phyloP scores from a whole-genome alignment of 2,329 filamentous ascomycete genomes.

The Fusarium tanahbumbuense region DNA sequence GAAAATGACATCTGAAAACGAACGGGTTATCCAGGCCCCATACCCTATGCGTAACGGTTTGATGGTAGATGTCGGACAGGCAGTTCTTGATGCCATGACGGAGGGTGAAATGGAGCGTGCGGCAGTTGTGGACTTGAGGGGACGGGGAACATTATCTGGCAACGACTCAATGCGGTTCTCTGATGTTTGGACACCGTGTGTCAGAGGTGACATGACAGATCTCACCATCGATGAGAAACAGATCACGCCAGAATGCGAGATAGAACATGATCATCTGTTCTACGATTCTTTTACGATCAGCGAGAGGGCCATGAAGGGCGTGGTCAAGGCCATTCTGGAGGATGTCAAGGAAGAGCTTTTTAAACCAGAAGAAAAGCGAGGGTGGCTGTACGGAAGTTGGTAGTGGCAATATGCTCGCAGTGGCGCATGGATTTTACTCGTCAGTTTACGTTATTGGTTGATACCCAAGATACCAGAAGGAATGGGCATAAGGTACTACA shows the following conservation, averaged over 20 bases:
- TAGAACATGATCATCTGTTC: constrained; percentile 62
- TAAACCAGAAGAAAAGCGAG: constrained; percentile 14
- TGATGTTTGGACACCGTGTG: constrained; percentile 59
- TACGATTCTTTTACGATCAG: constrained; percentile 62
- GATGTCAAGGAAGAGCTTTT: constrained; percentile 45
- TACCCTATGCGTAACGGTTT: constrained; percentile 57
- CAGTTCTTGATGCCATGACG: constrained; percentile 58
- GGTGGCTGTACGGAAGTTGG: constrained; percentile 37
- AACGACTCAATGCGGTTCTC: constrained; percentile 53
- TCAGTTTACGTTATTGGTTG: constrained; percentile 4
- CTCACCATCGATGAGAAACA: constrained; percentile 25
- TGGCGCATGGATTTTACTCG: background rate
- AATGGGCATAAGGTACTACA: background rate
- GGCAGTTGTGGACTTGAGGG: constrained; percentile 57
- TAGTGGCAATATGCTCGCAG: background rate
- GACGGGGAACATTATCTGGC: constrained; percentile 54
- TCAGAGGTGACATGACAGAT: constrained; percentile 40
- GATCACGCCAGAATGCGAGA: constrained; percentile 51
- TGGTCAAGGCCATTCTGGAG: constrained; percentile 34
- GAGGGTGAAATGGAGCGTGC: constrained; percentile 60
- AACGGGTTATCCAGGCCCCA: constrained; percentile 47
- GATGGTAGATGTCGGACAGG: constrained; percentile 55
- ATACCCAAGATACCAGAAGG: constrained; percentile 20
- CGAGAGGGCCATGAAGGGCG: constrained; percentile 47
- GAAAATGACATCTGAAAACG: constrained; percentile 23